Evolutionary conservation across 2,329 filamentous ascomycete species (phyloP).

Genomic region (Aspergillus novofumigatus): DNA sequence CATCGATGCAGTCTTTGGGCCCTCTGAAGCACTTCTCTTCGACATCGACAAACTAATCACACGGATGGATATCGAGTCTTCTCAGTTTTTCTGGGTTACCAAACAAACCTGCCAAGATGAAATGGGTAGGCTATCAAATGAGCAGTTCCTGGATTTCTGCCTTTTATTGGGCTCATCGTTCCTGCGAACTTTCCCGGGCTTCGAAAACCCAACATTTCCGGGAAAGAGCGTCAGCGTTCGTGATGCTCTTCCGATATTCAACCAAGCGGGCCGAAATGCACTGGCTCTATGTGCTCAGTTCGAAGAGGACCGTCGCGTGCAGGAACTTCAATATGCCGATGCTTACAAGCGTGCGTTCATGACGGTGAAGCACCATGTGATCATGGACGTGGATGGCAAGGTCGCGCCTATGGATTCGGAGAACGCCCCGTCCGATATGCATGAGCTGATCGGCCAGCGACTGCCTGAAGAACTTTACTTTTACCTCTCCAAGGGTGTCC

Average conservation of each 20-base stretch:
- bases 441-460: conserved; percentile 85
- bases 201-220: conserved; percentile 59
- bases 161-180: conserved; percentile 80
- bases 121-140: conserved; percentile 60
- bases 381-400: conserved; percentile 72
- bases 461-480: conserved; percentile 86
- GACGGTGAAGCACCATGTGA: conserved; percentile 81
- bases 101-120: conserved; percentile 68
- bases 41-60: conserved; percentile 73
- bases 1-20: conserved; percentile 72
- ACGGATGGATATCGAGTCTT: conserved; percentile 51
- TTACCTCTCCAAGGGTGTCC: conserved; percentile 78
- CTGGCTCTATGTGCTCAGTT: conserved; percentile 71
- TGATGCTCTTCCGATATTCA: conserved; percentile 74
- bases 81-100: conserved; percentile 59
- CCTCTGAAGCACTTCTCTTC: conserved; percentile 80
- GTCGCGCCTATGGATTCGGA: conserved; percentile 70
- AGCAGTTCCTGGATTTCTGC: conserved; percentile 77
- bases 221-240: conserved; percentile 59
- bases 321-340: conserved; percentile 72
- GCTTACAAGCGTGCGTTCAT: conserved; percentile 82
- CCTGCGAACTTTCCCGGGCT: conserved; percentile 71
- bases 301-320: conserved; percentile 69
- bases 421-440: conserved; percentile 73
- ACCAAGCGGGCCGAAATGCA: conserved; percentile 62